Conservation (phyloP, 208 protist genomes). For the Wallacemonas sp. region DNA sequence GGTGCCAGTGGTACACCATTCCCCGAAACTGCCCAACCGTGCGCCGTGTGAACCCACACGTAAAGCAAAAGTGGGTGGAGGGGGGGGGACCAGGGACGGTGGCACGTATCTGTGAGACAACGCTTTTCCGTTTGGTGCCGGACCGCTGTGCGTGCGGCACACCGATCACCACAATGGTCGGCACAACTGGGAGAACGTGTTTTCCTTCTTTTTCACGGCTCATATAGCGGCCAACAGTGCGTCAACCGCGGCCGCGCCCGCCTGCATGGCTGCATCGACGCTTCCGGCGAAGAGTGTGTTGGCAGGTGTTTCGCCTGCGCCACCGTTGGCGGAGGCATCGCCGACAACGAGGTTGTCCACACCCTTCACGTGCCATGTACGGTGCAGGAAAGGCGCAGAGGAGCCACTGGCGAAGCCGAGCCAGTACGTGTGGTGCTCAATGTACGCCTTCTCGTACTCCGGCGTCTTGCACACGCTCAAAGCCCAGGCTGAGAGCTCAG, state of each 20-base stretch:
- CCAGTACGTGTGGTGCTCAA: constrained; percentile 72
- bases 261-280: constrained; percentile 48
- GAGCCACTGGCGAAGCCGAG: constrained; percentile 76
- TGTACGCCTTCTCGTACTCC: constrained; percentile 67
- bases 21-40: too few relatives aligned
- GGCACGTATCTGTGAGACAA: too few relatives aligned
- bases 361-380: constrained; percentile 22
- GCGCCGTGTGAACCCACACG: too few relatives aligned
- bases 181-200: too few relatives aligned
- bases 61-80: too few relatives aligned
- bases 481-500: constrained; percentile 48
- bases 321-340: constrained; percentile 65
- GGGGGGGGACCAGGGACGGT: too few relatives aligned
- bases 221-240: constrained; percentile 23
- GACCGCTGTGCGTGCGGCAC: too few relatives aligned
- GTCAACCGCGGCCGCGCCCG: constrained; percentile 37
- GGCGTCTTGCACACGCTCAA: constrained; percentile 14
- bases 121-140: too few relatives aligned
- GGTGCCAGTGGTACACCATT: too few relatives aligned
- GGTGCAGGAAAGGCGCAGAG: constrained; percentile 37
- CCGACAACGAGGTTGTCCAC: constrained; percentile 62
- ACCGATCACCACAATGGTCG: too few relatives aligned
- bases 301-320: constrained; percentile 18
- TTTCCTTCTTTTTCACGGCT: too few relatives aligned
- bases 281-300: constrained; percentile 53